Conservation (phyloP, 805 yeast species). For the Ogataea nitratoaversa region DNA sequence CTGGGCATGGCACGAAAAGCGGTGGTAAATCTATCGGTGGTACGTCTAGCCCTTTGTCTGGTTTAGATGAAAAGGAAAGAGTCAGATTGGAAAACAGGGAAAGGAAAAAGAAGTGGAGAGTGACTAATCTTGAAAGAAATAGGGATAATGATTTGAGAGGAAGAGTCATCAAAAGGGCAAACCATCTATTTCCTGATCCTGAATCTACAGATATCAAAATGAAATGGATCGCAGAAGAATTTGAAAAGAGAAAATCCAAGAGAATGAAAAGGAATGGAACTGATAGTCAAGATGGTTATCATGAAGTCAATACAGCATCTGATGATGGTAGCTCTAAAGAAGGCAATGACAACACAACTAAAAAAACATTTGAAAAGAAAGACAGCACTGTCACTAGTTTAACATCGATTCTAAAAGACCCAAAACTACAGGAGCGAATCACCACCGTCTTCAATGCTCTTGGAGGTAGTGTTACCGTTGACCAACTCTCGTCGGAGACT, state of each 20-base stretch:
- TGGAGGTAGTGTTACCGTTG: constrained; percentile 26
- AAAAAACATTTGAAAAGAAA: neutral
- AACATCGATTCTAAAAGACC: constrained; percentile 13
- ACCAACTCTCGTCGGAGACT: constrained; percentile 4
- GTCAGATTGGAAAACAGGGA: constrained; percentile 66
- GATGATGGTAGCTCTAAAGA: constrained; percentile 7
- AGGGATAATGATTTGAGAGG: constrained; percentile 84
- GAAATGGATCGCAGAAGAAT: constrained; percentile 75
- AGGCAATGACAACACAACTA: neutral
- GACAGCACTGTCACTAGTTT: neutral
- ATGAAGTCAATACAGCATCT: constrained; percentile 6
- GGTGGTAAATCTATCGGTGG: constrained; percentile 18
- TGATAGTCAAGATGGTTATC: neutral
- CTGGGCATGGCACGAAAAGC: neutral
- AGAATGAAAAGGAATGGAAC: constrained; percentile 40
- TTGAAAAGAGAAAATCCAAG: constrained; percentile 57
- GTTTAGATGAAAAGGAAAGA: constrained; percentile 46
- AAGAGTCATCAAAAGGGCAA: constrained; percentile 72
- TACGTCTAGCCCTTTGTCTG: constrained; percentile 9
- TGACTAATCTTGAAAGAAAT: constrained; percentile 71
- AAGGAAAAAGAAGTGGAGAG: constrained; percentile 81
- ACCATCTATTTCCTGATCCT: constrained; percentile 55
- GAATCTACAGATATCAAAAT: constrained; percentile 48
- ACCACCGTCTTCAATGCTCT: constrained; percentile 24
- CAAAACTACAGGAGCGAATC: constrained; percentile 6